Conservation (phyloP, 2,329 filamentous ascomycete species). For the Talaromyces piceae region DNA sequence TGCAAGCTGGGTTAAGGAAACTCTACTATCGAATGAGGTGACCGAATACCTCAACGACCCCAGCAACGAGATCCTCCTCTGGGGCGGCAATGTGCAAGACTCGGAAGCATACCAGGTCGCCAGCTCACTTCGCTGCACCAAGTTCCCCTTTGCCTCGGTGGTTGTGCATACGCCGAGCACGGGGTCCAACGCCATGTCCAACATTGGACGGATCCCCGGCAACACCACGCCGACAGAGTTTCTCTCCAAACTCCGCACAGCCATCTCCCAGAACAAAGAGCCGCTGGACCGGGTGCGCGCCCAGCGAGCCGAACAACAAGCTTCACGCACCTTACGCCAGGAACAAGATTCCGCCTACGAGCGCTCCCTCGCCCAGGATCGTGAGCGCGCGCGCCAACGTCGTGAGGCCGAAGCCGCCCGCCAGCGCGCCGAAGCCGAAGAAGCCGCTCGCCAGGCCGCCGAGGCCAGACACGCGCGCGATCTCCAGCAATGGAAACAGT, state of each 20-base stretch:
- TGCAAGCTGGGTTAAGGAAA: slow-evolving; percentile 69
- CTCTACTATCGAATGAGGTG: slow-evolving; percentile 68
- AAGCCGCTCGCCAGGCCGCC: slow-evolving; percentile 55
- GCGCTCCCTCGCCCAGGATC: slow-evolving; percentile 76
- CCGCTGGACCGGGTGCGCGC: slow-evolving; percentile 68
- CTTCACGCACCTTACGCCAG: slow-evolving; percentile 70
- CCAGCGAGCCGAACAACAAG: slow-evolving; percentile 70
- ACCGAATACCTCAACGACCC: slow-evolving; percentile 66
- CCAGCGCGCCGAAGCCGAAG: slow-evolving; percentile 58
- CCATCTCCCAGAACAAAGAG: slow-evolving; percentile 67
- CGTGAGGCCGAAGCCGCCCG: slow-evolving; percentile 64
- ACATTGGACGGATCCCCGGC: slow-evolving; percentile 71
- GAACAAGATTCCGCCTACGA: slow-evolving; percentile 94
- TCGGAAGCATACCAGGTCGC: slow-evolving; percentile 91
- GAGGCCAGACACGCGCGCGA: slow-evolving; percentile 51
- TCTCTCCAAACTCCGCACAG: slow-evolving; percentile 63
- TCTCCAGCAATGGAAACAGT: slow-evolving; percentile 65
- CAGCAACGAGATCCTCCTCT: slow-evolving; percentile 72
- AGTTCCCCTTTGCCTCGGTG: slow-evolving; percentile 82
- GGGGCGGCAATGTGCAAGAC: slow-evolving; percentile 89
- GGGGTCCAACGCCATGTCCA: slow-evolving; percentile 80
- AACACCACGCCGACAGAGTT: slow-evolving; percentile 64
- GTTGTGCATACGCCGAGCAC: slow-evolving; percentile 82
- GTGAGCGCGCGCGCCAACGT: slow-evolving; percentile 70
- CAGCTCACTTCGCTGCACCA: slow-evolving; percentile 78